phyloP scores from a whole-genome alignment of 306 rosid genomes.

The Prosopis cineraria region DNA sequence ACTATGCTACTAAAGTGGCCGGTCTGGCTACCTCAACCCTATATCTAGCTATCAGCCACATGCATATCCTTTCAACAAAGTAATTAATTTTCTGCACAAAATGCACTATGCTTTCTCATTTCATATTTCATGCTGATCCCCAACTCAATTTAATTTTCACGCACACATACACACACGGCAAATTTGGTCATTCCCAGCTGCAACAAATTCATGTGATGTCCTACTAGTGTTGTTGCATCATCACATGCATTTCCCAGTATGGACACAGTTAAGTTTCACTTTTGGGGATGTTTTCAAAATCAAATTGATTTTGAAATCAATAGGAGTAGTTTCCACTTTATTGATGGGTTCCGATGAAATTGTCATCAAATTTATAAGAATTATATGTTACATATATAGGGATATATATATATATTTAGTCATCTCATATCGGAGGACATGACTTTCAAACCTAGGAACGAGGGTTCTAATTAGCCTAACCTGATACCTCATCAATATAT shows the following conservation, averaged over 20 bases:
- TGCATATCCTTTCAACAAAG: neutral
- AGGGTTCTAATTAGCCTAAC: no score
- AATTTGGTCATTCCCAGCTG: neutral
- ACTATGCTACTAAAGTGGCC: slow-evolving; percentile 17
- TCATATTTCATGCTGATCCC: slow-evolving; percentile 29
- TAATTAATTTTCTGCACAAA: slow-evolving; percentile 24
- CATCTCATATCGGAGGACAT: neutral
- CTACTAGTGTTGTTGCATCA: neutral
- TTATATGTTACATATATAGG: no score
- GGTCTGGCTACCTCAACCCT: slow-evolving; percentile 6
- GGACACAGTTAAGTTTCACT: neutral
- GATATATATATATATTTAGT: neutral
- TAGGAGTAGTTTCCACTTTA: neutral
- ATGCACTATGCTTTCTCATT: no score
- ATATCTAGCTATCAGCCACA: neutral
- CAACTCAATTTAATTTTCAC: neutral
- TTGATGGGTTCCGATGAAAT: neutral
- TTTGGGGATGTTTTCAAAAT: neutral
- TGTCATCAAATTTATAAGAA: neutral
- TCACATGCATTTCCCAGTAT: neutral
- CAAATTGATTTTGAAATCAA: neutral
- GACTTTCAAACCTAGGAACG: no score
- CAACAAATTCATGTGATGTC: neutral
- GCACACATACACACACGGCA: neutral
- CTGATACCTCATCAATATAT: no score